Evolutionary conservation across 2,329 filamentous ascomycete species (phyloP).

Genomic region (Macrophomina pseudophaseolina): DNA sequence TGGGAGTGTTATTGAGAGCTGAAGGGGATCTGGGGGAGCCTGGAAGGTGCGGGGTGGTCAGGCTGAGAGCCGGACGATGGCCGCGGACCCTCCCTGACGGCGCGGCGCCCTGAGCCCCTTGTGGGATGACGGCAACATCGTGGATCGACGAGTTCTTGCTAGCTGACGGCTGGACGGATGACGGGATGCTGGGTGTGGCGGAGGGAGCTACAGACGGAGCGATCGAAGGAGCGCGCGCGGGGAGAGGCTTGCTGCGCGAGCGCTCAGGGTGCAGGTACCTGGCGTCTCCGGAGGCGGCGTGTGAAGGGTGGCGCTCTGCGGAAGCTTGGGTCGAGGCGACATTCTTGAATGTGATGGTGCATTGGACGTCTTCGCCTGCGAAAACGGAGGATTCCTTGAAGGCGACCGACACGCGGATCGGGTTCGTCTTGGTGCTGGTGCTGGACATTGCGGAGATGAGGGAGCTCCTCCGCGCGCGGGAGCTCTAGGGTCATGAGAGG

Average conservation of each 20-base stretch:
- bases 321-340: conserved; percentile 57
- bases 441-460: conserved; percentile 26
- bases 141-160: conserved; percentile 35
- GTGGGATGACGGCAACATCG: conserved; percentile 16
- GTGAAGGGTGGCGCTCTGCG: conserved; percentile 39
- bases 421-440: conserved; percentile 48
- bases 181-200: conserved; percentile 46
- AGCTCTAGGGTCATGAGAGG: conserved; percentile 27
- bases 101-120: conserved; percentile 20
- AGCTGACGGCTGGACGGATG: conserved; percentile 28
- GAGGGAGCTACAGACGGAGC: conserved; percentile 32
- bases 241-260: conserved; percentile 22
- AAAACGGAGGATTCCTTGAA: conserved; percentile 96
- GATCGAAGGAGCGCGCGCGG: conserved; percentile 35
- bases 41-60: conserved; percentile 48
- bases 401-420: conserved; percentile 93
- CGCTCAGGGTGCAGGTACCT: conserved; percentile 25
- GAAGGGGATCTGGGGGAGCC: conserved; percentile 17
- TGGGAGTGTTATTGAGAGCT: conserved; percentile 29
- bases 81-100: conserved; percentile 45
- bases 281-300: conserved; percentile 33
- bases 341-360: conserved; percentile 96
- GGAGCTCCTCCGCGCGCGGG: conserved; percentile 27
- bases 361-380: conserved; percentile 93
- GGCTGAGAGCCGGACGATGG: conserved; percentile 71